Conservation (phyloP, 1,139 yeast genomes). For the Pichia terricola region DNA sequence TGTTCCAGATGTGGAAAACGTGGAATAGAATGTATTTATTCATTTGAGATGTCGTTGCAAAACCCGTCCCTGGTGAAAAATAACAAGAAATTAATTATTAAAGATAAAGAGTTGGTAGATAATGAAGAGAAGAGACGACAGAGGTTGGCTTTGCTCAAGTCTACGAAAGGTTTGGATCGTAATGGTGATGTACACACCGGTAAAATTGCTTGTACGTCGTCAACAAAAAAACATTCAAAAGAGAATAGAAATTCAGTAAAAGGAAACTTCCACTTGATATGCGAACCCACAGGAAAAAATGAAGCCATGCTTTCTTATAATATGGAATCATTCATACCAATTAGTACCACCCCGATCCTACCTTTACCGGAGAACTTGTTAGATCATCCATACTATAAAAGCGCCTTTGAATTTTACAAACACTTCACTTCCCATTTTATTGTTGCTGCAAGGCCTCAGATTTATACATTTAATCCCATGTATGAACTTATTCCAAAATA, state of each 20-base stretch:
- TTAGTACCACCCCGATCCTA: constrained; percentile 5
- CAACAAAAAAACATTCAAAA: neutral
- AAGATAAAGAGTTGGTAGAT: constrained; percentile 3
- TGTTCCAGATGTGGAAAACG: constrained; percentile 8
- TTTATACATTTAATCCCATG: constrained; percentile 9
- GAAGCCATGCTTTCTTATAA: neutral
- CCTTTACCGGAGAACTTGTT: constrained; percentile 10
- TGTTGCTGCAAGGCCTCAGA: constrained; percentile 9
- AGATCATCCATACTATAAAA: constrained; percentile 9
- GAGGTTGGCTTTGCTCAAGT: neutral
- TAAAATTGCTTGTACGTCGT: neutral
- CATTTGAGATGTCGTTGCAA: constrained; percentile 11
- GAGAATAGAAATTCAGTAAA: too few species aligned
- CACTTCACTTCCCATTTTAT: constrained; percentile 11
- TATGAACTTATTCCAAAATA: constrained; percentile 6
- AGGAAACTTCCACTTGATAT: too few species aligned
- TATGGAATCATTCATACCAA: constrained; percentile 6
- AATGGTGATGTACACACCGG: neutral
- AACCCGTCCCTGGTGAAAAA: constrained; percentile 5
- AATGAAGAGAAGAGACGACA: constrained; percentile 1
- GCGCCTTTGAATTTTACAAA: constrained; percentile 7
- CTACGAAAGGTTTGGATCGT: neutral
- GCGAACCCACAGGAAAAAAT: neutral
- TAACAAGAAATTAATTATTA: constrained; percentile 4
- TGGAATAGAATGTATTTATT: constrained; percentile 5